These are phyloP conservation scores for Aegilops speltoides DNA, from an alignment of 176 grass and related monocot species.

Conservation along the genomic window DNA sequence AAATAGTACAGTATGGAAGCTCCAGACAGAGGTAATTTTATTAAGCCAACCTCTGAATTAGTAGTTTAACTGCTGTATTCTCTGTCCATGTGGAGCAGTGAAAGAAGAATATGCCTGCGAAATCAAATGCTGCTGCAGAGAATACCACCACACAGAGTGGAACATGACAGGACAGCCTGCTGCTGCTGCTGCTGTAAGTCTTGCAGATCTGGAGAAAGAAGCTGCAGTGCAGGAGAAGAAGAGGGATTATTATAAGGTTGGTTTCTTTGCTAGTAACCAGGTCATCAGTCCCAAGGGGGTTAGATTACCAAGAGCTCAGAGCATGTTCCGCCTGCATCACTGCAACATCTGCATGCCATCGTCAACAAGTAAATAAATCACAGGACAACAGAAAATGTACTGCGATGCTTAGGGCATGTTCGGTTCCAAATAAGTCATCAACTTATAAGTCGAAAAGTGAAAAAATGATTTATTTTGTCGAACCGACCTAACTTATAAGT, in stretches of 20 bases:
- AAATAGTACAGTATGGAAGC: conserved; percentile 23
- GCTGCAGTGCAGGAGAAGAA: conserved; percentile 1
- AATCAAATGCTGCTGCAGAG: background rate
- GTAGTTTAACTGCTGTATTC: conserved; percentile 26
- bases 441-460: no score
- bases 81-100: conserved; percentile 36
- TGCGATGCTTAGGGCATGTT: no score
- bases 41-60: background rate
- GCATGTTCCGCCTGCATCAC: conserved; percentile 32
- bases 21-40: conserved; percentile 21
- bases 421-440: no score
- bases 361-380: background rate
- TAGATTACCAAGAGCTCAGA: conserved; percentile 43
- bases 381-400: background rate
- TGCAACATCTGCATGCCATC: background rate
- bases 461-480: no score
- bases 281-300: conserved; percentile 30
- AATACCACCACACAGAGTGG: conserved; percentile 15
- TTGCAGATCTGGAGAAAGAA: conserved; percentile 24
- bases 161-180: background rate
- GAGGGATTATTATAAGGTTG: background rate
- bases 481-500: no score
- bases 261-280: conserved; percentile 13
- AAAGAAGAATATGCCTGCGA: conserved; percentile 32
- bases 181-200: conserved; percentile 21